Conservation (phyloP, 2,329 filamentous ascomycete genomes). For the Colletotrichum sp. region DNA sequence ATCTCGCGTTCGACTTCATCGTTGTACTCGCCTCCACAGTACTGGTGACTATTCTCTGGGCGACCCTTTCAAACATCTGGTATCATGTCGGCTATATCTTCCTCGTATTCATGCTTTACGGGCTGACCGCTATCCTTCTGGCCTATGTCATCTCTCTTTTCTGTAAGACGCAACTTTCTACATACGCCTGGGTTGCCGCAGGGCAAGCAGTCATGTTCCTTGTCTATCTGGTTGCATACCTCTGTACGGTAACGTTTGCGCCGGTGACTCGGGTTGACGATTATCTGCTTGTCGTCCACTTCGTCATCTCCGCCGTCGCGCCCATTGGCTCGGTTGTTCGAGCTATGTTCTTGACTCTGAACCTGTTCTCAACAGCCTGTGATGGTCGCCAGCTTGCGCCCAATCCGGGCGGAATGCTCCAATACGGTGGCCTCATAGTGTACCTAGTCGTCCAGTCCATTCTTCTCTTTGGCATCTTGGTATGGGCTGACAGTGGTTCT, state of each 20-base stretch:
- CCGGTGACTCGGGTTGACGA: constrained; percentile 72
- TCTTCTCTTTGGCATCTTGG: constrained; percentile 72
- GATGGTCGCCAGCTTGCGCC: constrained; percentile 64
- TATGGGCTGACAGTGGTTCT: constrained; percentile 83
- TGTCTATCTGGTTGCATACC: constrained; percentile 73
- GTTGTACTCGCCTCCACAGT: constrained; percentile 73
- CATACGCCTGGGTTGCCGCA: constrained; percentile 83
- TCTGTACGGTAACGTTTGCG: constrained; percentile 67
- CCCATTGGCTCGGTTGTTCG: constrained; percentile 80
- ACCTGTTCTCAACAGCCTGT: constrained; percentile 84
- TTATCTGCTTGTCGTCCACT: constrained; percentile 74
- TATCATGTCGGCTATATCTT: constrained; percentile 85
- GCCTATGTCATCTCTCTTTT: constrained; percentile 85
- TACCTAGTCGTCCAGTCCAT: constrained; percentile 80
- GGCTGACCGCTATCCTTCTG: constrained; percentile 76
- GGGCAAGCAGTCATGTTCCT: constrained; percentile 76
- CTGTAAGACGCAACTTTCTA: constrained; percentile 77
- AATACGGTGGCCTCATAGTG: constrained; percentile 84
- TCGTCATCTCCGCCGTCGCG: constrained; percentile 73
- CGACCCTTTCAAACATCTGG: constrained; percentile 69
- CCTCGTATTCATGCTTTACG: constrained; percentile 67
- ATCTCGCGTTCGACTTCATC: constrained; percentile 79
- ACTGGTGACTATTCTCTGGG: constrained; percentile 73
- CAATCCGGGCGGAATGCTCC: constrained; percentile 73
- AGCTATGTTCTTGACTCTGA: constrained; percentile 78